Conservation (phyloP, 768 basidiomycete genomes). For the Mycena pura region DNA sequence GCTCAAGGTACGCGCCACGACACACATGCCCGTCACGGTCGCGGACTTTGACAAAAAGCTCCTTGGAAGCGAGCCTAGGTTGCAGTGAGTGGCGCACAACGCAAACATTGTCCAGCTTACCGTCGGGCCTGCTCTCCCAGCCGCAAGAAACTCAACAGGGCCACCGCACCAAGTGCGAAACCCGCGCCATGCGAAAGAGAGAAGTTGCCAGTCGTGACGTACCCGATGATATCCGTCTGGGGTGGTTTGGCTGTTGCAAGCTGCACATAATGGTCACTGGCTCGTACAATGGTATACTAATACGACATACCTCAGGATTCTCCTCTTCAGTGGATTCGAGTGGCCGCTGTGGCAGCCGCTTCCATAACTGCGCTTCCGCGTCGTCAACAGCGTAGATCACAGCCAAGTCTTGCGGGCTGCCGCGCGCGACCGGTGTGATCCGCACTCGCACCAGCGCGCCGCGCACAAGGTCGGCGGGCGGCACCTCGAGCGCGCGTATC, state of each 20-base stretch:
- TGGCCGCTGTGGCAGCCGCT: constrained; percentile 36
- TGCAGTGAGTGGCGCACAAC: constrained; percentile 34
- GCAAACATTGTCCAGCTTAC: constrained; percentile 28
- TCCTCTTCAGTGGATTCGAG: constrained; percentile 18
- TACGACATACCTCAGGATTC: constrained; percentile 36
- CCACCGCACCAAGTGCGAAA: constrained; percentile 76
- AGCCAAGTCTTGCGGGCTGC: constrained; percentile 78
- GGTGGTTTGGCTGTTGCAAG: constrained; percentile 51
- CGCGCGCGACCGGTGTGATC: constrained; percentile 66
- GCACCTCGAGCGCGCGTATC: constrained; percentile 44
- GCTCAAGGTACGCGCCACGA: constrained; percentile 55
- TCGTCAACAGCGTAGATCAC: constrained; percentile 71
- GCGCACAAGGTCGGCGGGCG: constrained; percentile 52
- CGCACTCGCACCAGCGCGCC: constrained; percentile 74
- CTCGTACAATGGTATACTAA: background rate
- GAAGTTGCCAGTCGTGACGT: constrained; percentile 83
- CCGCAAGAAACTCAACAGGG: constrained; percentile 59
- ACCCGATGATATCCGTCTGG: constrained; percentile 68
- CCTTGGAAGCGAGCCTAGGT: constrained; percentile 28
- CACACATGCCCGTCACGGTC: constrained; percentile 62
- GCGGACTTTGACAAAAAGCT: constrained; percentile 67
- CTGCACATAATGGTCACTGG: constrained; percentile 40
- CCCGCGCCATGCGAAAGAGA: constrained; percentile 83
- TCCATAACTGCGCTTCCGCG: constrained; percentile 57
- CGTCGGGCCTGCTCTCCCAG: constrained; percentile 55